A percentile compares a stretch with the other conserved stretches of the same genome.
Evolutionary conservation across 495 filamentous ascomycete genomes (phyloP).

Genomic region (Aspergillus diversus): DNA sequence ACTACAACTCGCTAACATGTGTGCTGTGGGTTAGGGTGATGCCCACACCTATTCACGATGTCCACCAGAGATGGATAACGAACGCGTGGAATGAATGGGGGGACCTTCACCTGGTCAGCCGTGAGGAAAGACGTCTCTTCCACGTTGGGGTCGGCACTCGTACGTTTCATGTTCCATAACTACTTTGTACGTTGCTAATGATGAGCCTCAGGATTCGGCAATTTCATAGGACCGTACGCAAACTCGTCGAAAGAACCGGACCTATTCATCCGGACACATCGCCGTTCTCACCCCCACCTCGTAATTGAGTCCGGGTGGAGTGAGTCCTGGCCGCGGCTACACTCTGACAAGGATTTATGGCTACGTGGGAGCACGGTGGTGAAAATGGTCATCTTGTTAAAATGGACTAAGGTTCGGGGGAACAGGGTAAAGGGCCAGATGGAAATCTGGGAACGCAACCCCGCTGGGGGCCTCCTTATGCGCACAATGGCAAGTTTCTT

Average conservation of each 20-base stretch:
- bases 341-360: conserved; percentile 9
- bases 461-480: neutral
- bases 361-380: neutral
- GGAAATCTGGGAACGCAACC: conserved; percentile 3
- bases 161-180: neutral
- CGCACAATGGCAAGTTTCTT: neutral
- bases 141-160: conserved; percentile 8
- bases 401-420: neutral
- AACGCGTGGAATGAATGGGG: neutral
- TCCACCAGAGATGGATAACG: conserved; percentile 11
- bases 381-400: neutral
- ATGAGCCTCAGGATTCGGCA: neutral
- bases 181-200: neutral
- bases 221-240: neutral
- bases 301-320: conserved; percentile 8
- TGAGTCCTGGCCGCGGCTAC: conserved; percentile 10
- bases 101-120: neutral
- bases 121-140: neutral
- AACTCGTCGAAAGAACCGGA: conserved; percentile 9
- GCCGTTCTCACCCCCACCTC: neutral
- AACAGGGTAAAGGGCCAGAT: neutral
- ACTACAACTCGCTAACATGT: neutral
- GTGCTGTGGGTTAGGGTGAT: conserved; percentile 4
- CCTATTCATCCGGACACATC: neutral
- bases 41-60: conserved; percentile 9